These are phyloP conservation scores for Brettanomyces nanus DNA, from an alignment of 805 yeast genomes.

Conservation along the genomic window DNA sequence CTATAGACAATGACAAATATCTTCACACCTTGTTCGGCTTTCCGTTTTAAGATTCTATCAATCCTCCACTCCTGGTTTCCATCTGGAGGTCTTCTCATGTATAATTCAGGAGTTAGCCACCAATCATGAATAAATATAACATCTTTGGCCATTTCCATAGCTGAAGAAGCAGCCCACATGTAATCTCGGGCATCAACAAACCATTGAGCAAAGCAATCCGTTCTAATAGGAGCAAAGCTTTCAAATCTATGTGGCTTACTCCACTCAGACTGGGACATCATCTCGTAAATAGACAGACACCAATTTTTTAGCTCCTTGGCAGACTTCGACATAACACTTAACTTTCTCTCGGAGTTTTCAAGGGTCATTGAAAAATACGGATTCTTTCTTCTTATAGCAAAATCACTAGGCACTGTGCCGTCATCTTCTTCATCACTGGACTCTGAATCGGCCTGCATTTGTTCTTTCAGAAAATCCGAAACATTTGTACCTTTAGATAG, in stretches of 20 bases:
- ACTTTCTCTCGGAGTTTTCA: constrained; percentile 70
- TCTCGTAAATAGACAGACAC: constrained; percentile 63
- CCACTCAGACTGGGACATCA: constrained; percentile 69
- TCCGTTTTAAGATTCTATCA: constrained; percentile 78
- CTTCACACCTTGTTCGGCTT: constrained; percentile 93
- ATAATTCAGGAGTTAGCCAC: constrained; percentile 96
- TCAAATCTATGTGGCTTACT: constrained; percentile 65
- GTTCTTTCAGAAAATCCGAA: constrained; percentile 17
- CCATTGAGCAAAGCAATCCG: constrained; percentile 88
- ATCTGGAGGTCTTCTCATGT: constrained; percentile 86
- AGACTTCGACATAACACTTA: constrained; percentile 64
- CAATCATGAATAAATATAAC: constrained; percentile 93
- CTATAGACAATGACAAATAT: constrained; percentile 87
- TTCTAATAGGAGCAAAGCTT: constrained; percentile 88
- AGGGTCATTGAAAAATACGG: constrained; percentile 50
- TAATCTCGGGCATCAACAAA: constrained; percentile 90
- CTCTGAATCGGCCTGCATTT: constrained; percentile 25
- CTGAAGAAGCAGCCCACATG: constrained; percentile 92
- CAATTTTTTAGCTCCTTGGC: constrained; percentile 59
- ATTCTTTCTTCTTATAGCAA: constrained; percentile 28
- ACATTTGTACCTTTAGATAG: constrained; percentile 7
- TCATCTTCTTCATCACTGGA: constrained; percentile 33
- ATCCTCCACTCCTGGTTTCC: constrained; percentile 93
- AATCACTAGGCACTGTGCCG: constrained; percentile 27
- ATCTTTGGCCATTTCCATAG: constrained; percentile 88